Conservation (phyloP, 2,329 filamentous ascomycete species). For the Penicillium polonicum region DNA sequence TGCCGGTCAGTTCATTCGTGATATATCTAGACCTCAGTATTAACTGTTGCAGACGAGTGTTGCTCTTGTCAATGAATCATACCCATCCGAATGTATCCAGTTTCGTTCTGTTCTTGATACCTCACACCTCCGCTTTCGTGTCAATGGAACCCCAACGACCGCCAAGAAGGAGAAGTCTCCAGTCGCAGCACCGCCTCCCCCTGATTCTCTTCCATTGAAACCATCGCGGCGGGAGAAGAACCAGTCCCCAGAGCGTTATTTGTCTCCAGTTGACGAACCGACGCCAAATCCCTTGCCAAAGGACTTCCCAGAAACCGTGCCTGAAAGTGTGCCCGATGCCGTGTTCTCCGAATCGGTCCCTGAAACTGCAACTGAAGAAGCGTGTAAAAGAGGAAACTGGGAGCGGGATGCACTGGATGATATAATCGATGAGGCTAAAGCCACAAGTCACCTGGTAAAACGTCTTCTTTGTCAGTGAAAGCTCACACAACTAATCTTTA, state of each 20-base stretch:
- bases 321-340: neutral
- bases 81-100: slow-evolving; percentile 66
- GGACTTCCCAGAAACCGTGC: neutral
- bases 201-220: slow-evolving; percentile 33
- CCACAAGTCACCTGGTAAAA: slow-evolving; percentile 56
- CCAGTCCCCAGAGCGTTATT: slow-evolving; percentile 18
- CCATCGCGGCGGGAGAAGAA: slow-evolving; percentile 18
- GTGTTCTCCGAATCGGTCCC: neutral
- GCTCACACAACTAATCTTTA: neutral
- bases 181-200: slow-evolving; percentile 5
- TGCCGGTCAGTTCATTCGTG: slow-evolving; percentile 47
- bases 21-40: slow-evolving; percentile 1
- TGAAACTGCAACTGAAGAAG: neutral
- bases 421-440: slow-evolving; percentile 62
- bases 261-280: slow-evolving; percentile 8
- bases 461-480: neutral
- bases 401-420: slow-evolving; percentile 60
- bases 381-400: slow-evolving; percentile 1
- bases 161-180: slow-evolving; percentile 13
- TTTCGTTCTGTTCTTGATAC: slow-evolving; percentile 60
- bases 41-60: slow-evolving; percentile 30
- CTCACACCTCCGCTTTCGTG: slow-evolving; percentile 53
- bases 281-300: neutral
- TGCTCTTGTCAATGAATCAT: slow-evolving; percentile 66
- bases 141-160: slow-evolving; percentile 22